Evolutionary conservation across 2,329 filamentous ascomycete species (phyloP).

Genomic region (Monilinia laxa): DNA sequence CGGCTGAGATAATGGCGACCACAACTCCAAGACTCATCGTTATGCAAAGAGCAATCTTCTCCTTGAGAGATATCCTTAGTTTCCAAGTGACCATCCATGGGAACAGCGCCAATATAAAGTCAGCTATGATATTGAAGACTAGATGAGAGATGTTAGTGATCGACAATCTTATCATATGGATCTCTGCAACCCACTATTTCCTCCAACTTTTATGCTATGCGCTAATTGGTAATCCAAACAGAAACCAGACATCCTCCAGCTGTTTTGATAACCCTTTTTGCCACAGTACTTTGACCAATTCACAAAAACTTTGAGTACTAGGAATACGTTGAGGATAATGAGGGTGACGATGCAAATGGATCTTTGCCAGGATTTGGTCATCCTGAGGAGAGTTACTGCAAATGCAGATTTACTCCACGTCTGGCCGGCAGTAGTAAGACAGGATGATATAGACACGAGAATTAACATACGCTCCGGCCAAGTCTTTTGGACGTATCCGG

Average conservation of each 20-base stretch:
- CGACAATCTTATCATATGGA: slow-evolving; percentile 9
- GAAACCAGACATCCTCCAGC: slow-evolving; percentile 48
- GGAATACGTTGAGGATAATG: slow-evolving; percentile 49
- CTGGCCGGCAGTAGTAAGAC: slow-evolving; percentile 39
- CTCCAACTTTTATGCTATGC: slow-evolving; percentile 50
- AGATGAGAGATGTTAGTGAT: slow-evolving; percentile 27
- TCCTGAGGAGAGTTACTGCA: slow-evolving; percentile 38
- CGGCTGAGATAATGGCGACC: slow-evolving; percentile 50
- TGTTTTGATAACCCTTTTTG: slow-evolving; percentile 46
- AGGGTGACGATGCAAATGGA: slow-evolving; percentile 52
- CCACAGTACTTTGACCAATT: slow-evolving; percentile 51
- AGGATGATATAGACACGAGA: slow-evolving; percentile 46
- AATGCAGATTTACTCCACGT: slow-evolving; percentile 46
- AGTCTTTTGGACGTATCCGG: slow-evolving; percentile 48
- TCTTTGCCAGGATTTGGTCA: slow-evolving; percentile 48
- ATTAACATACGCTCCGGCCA: slow-evolving; percentile 56
- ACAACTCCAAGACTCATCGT: slow-evolving; percentile 54
- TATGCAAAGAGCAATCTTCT: slow-evolving; percentile 51
- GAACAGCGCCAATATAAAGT: slow-evolving; percentile 51
- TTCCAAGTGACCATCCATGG: slow-evolving; percentile 52
- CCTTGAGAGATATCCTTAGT: slow-evolving; percentile 48
- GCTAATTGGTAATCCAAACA: slow-evolving; percentile 45
- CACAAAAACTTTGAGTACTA: slow-evolving; percentile 49
- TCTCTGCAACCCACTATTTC: slow-evolving; percentile 46
- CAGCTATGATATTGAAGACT: slow-evolving; percentile 56